A percentile compares a stretch with the other conserved stretches of the same genome.
Evolutionary conservation across 257 asterid genomes (phyloP).

Genomic region (Penstemon newberryi): DNA sequence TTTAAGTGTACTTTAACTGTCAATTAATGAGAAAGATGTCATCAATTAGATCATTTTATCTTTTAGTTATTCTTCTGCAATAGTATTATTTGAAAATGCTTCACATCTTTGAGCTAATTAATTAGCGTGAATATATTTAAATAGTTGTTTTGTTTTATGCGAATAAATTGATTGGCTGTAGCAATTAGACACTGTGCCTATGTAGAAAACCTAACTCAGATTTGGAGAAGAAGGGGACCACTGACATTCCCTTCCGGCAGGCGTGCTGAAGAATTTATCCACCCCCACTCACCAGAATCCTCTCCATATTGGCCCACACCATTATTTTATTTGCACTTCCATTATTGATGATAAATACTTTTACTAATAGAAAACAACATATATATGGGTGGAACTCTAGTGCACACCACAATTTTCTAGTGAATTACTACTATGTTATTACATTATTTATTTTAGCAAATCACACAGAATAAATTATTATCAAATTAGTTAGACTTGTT

Average conservation of each 20-base stretch:
- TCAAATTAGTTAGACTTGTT: not conserved
- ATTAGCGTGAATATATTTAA: not conserved
- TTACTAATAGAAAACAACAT: not conserved
- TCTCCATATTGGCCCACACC: conserved; percentile 10
- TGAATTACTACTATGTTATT: no score
- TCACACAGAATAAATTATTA: no score
- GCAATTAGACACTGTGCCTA: not conserved
- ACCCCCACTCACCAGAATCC: conserved; percentile 28
- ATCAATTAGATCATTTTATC: no score
- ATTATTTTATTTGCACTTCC: not conserved
- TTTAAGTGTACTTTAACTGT: no score
- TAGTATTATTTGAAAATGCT: no score
- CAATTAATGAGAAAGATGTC: no score
- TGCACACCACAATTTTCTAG: no score
- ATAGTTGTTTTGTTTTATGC: not conserved
- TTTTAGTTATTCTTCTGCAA: no score
- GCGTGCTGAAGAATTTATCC: conserved; percentile 28
- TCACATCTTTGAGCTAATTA: no score
- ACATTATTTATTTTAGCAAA: no score
- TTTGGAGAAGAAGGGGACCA: conserved; percentile 15
- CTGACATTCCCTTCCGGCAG: conserved; percentile 32
- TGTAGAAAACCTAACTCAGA: conserved; percentile 11
- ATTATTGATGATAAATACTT: not conserved
- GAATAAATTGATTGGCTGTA: not conserved
- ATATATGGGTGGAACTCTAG: no score